A percentile compares a stretch with the other conserved stretches of the same genome.
Conservation (phyloP, 2,329 filamentous ascomycete genomes). For the Pseudogymnoascus sp. region DNA sequence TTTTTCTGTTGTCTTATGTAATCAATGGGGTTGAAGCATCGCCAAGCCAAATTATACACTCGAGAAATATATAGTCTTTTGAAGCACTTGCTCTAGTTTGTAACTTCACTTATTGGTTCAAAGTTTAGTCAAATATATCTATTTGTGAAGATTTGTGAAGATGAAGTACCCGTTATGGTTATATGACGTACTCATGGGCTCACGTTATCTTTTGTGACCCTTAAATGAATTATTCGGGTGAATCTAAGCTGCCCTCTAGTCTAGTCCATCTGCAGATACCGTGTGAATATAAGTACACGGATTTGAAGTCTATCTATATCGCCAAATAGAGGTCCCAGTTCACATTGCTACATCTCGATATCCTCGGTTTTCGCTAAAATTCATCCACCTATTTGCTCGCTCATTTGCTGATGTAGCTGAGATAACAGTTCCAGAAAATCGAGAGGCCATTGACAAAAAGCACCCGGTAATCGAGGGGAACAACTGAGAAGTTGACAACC, state of each 20-base stretch:
- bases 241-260: not conserved
- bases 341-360: not conserved
- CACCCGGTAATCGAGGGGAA: conserved; percentile 63
- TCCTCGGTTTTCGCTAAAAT: not conserved
- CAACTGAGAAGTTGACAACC: conserved; percentile 62
- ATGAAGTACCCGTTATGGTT: not conserved
- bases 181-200: not conserved
- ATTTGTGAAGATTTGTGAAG: conserved; percentile 5
- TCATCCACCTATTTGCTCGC: not conserved
- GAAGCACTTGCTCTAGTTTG: not conserved
- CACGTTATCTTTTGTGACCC: not conserved
- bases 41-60: not conserved
- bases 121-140: not conserved
- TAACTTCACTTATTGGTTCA: not conserved
- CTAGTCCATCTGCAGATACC: not conserved
- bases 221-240: not conserved
- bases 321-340: not conserved
- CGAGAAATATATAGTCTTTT: not conserved
- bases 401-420: conserved; percentile 32
- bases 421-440: conserved; percentile 46
- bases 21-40: not conserved
- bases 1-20: conserved; percentile 1
- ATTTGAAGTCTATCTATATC: conserved; percentile 1
- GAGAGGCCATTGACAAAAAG: conserved; percentile 64
- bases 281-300: not conserved